Evolutionary conservation across 768 basidiomycete genomes (phyloP).

Genomic region (Leccinum uliginosum): DNA sequence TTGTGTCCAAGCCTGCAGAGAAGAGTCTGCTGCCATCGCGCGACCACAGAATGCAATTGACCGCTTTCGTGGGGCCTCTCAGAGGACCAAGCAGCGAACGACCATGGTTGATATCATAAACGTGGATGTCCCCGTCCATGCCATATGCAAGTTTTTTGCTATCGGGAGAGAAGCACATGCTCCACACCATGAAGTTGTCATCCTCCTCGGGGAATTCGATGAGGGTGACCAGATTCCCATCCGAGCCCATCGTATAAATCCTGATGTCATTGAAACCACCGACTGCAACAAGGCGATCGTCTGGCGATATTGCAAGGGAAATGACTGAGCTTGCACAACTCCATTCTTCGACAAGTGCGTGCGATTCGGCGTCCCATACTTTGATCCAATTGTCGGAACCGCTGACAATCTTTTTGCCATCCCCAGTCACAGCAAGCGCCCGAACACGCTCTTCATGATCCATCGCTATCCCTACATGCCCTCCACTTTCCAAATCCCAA

Average conservation of each 20-base stretch:
- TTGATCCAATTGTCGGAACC: background rate
- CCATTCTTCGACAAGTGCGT: background rate
- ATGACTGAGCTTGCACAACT: fast-evolving
- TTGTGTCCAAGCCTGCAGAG: background rate
- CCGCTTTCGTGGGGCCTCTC: background rate
- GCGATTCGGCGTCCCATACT: background rate
- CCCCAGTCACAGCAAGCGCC: background rate
- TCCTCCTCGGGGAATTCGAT: too few relatives aligned
- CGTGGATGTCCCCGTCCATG: background rate
- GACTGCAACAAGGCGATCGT: background rate
- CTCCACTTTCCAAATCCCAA: background rate
- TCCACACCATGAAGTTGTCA: too few relatives aligned
- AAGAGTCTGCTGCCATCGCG: background rate
- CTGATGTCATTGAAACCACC: too few relatives aligned
- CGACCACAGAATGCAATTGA: background rate
- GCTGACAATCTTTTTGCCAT: background rate
- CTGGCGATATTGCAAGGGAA: background rate
- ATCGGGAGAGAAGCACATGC: background rate
- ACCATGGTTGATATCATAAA: background rate
- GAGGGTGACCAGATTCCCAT: too few relatives aligned
- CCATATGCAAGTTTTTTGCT: background rate
- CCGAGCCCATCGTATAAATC: background rate
- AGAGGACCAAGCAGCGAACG: background rate
- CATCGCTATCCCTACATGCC: background rate
- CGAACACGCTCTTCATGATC: background rate